phyloP scores from a whole-genome alignment of 331 rosid species.

The Cydonia oblonga region DNA sequence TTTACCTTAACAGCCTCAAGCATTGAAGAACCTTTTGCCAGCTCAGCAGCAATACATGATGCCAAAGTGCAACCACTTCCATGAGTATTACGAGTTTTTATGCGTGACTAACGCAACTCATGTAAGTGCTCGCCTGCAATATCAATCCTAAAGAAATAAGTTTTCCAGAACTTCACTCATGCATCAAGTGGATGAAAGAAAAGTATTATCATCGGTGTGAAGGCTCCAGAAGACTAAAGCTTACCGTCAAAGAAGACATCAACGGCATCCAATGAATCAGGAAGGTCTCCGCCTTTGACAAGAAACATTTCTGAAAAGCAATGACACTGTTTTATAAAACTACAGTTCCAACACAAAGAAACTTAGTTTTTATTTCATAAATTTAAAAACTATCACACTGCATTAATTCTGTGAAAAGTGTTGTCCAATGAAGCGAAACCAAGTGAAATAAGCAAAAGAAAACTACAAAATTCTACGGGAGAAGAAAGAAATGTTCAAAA shows the following conservation, averaged over 20 bases:
- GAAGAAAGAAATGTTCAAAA: background rate
- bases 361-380: background rate
- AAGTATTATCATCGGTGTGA: background rate
- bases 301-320: constrained; percentile 63
- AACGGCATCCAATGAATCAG: constrained; percentile 67
- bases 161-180: constrained; percentile 2
- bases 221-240: constrained; percentile 13
- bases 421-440: background rate
- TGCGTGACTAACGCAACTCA: constrained; percentile 50
- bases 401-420: background rate
- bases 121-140: constrained; percentile 57
- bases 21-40: constrained; percentile 84
- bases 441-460: background rate
- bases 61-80: constrained; percentile 97
- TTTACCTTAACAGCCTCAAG: constrained; percentile 62
- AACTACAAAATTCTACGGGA: background rate
- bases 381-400: background rate
- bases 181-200: background rate
- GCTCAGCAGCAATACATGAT: constrained; percentile 89
- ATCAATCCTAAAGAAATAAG: constrained; percentile 16
- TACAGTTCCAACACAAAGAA: background rate
- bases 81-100: constrained; percentile 69
- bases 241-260: constrained; percentile 82
- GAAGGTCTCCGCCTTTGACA: constrained; percentile 92
- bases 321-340: background rate